Base-by-base conservation (phyloP, 179 eudicot species). In the Gypsophila paniculata region DNA sequence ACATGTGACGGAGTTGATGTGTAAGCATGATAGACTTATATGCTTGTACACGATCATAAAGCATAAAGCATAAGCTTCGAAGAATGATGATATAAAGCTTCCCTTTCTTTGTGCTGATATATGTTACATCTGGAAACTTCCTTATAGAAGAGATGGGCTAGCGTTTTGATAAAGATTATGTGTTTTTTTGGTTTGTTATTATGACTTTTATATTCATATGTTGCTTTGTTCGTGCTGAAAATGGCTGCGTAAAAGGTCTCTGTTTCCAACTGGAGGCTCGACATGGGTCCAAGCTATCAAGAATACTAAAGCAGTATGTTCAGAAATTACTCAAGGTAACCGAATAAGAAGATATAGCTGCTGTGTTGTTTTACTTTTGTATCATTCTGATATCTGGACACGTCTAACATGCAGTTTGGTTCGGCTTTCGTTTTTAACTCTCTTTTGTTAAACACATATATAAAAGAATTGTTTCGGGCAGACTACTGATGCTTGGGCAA, bases 271-370 rank as follows among this genome's bases (percentile, higher is more conserved):
- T 91, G 81, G 81, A 82, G 75, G 79, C 88, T 13, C 91, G 95
- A 65, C 75, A 72, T 32, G 96, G 99, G 52, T 75, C 80, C 77
- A 88, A 76, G 80, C 81, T 94, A 74, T 76, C 96, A 17, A 79
- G 85, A 44, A 69, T 48, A 52, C 61, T 83, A 67, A 94, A 90
- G 91, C 86, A 79, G 42, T 90, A 83, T 77, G 81, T 89, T 25
- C 88, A 74, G 61, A 79, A 78, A 53, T 86, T 94, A 22, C 89
- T 94, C 59, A 91, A 88, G 96, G 98, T 93, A 78, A 64, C 26
- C 1, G 42, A 36, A 48, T 48, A 25, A 67, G 13, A 48, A 49
- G 17, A 22, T 8, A 39, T 51, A 61, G 5, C 15, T 14, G 38
- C 8, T 14, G 25, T 12, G n/a, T 22, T 70, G 8, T 54, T 6